These are phyloP conservation scores for Vigna mungo DNA, from an alignment of 306 rosid genomes.

Conservation along the genomic window DNA sequence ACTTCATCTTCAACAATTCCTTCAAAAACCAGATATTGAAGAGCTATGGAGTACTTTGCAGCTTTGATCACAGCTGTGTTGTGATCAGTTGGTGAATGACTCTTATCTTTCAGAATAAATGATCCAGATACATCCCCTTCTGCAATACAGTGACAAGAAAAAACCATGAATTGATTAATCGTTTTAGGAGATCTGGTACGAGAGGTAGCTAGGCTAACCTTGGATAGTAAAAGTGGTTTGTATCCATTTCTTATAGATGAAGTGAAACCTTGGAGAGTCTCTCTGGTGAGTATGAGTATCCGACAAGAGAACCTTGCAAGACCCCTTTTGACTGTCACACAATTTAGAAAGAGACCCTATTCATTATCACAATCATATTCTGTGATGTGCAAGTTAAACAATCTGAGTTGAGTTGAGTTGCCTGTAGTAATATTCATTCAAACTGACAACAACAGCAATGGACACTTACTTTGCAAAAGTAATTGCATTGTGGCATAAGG, in stretches of 20 bases:
- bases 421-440: background rate
- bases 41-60: conserved; percentile 85
- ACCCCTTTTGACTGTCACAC: conserved; percentile 60
- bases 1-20: conserved; percentile 53
- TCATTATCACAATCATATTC: background rate
- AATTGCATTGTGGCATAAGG: conserved; percentile 83
- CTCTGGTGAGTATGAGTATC: conserved; percentile 85
- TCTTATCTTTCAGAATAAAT: conserved; percentile 58
- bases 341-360: conserved; percentile 17
- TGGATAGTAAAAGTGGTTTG: conserved; percentile 68
- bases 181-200: background rate
- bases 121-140: conserved; percentile 72
- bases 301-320: conserved; percentile 80
- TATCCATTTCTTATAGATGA: conserved; percentile 92
- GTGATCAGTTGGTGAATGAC: conserved; percentile 44
- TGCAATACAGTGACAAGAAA: conserved; percentile 38
- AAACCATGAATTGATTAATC: background rate
- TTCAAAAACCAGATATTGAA: conserved; percentile 70
- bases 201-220: conserved; percentile 60
- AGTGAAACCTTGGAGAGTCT: conserved; percentile 80
- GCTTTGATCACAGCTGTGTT: conserved; percentile 43
- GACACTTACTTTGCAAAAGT: conserved; percentile 72
- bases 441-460: background rate
- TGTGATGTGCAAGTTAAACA: background rate
- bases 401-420: background rate